Evolutionary conservation across 306 rosid species (phyloP).

Genomic region (Vachellia pachyceras): DNA sequence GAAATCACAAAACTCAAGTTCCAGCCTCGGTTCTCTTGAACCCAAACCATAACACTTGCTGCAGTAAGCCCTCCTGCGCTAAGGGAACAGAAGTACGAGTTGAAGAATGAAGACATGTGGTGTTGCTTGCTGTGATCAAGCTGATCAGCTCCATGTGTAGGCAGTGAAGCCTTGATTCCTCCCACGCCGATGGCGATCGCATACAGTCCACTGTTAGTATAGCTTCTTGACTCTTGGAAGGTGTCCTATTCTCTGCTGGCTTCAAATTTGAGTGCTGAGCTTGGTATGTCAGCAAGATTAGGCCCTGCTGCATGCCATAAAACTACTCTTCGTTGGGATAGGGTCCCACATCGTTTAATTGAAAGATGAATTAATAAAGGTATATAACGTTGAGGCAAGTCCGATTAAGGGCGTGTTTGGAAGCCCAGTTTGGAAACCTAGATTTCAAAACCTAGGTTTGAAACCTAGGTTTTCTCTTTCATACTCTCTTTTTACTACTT

Average conservation of each 20-base stretch:
- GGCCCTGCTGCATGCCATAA: too few relatives aligned
- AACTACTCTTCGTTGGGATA: too few relatives aligned
- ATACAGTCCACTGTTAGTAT: constrained; percentile 45
- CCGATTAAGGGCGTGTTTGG: too few relatives aligned
- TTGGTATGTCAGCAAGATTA: constrained; percentile 45
- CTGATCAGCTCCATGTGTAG: constrained; percentile 57
- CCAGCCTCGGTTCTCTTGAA: constrained; percentile 51
- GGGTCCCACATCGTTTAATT: too few relatives aligned
- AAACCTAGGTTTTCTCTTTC: too few relatives aligned
- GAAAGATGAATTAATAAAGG: too few relatives aligned
- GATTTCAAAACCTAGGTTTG: too few relatives aligned
- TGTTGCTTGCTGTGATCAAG: constrained; percentile 38
- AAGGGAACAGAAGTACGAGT: constrained; percentile 48
- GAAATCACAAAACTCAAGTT: constrained; percentile 38
- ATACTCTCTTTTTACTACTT: too few relatives aligned
- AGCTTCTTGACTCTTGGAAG: constrained; percentile 23
- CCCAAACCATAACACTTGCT: constrained; percentile 46
- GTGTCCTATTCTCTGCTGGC: not conserved
- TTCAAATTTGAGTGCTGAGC: constrained; percentile 14
- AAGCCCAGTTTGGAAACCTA: too few relatives aligned
- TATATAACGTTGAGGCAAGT: too few relatives aligned
- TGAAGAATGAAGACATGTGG: constrained; percentile 50
- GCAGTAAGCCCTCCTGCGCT: constrained; percentile 36
- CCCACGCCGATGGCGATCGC: constrained; percentile 41
- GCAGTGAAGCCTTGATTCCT: constrained; percentile 46